phyloP scores from a whole-genome alignment of 208 protist genomes.

The Leishmania martiniquensis region DNA sequence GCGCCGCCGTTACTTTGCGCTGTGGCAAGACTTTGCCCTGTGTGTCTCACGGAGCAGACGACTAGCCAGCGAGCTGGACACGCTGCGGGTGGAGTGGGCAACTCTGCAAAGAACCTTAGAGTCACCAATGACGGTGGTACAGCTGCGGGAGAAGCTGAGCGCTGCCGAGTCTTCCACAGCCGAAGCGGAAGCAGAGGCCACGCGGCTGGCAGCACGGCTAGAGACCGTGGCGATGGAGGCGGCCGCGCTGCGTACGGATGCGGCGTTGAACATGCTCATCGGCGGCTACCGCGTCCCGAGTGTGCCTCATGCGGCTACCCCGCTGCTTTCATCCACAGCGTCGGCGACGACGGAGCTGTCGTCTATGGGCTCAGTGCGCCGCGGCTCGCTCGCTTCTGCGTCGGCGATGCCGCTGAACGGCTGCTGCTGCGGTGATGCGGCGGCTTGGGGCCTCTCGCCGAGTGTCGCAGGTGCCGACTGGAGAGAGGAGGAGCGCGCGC shows the following conservation, averaged over 20 bases:
- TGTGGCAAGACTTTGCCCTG: constrained; percentile 55
- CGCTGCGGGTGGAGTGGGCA: constrained; percentile 60
- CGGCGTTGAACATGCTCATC: constrained; percentile 33
- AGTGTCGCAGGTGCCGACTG: neutral
- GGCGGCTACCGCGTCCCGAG: constrained; percentile 31
- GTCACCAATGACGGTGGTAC: constrained; percentile 31
- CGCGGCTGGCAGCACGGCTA: constrained; percentile 18
- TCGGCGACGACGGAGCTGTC: neutral
- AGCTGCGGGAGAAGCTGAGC: constrained; percentile 35
- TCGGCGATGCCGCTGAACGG: neutral
- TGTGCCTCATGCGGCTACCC: neutral
- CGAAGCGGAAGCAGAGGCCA: constrained; percentile 11
- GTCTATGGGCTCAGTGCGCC: constrained; percentile 1
- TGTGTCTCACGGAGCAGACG: constrained; percentile 41
- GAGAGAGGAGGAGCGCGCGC: constrained; percentile 5
- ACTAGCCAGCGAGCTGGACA: constrained; percentile 51
- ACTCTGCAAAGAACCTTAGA: constrained; percentile 43
- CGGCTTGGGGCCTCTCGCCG: neutral
- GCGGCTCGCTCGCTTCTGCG: constrained; percentile 2
- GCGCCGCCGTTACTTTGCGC: constrained; percentile 43
- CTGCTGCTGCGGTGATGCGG: neutral
- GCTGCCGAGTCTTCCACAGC: constrained; percentile 34
- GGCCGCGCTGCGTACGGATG: constrained; percentile 27
- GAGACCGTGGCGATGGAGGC: constrained; percentile 19
- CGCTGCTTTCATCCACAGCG: neutral